Evolutionary conservation across 495 filamentous ascomycete species (phyloP), one percentile per base, ranked within the genome.

Genomic region (Aspergillus egyptiacus): DNA sequence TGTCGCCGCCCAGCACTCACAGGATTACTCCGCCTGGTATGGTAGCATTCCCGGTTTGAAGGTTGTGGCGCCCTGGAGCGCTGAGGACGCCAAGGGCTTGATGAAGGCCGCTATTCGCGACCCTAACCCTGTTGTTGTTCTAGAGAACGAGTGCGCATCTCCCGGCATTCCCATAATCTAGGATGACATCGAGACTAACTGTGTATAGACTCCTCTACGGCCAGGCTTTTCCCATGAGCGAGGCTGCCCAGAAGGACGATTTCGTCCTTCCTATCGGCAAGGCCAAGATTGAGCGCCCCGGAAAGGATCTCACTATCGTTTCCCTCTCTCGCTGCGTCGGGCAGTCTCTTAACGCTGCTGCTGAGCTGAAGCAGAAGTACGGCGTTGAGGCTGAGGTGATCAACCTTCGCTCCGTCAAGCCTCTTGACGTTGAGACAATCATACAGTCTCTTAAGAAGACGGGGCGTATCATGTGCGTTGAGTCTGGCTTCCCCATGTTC

Each of bases 381-480:
- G 93, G 93, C 52, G 81, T 98, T 35, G 94, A 97, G 47, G 84
- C 79, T 45, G 93, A 98, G 72, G 94, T 98, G 46, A 87, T 98
- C 80, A 98, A 98, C 77, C 83, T 98, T 42, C 89, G 93, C 55
- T 95, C 89, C 51, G 69, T 98, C 70, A 98, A 96, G 79, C 93
- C 93, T 28, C 77, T 98, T 44, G 93, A 98, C 65, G 82, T 98
- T 32, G 91, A 96, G 71, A 78, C 85, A 46, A 96, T 98, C 64
- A 78, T 95, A 63, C 88, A 91, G 68, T 95, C 89, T 11, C 85
- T 97, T 63, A 96, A 96, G 84, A 98, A 98, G 84, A 98, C 93
- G 18, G 86, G 86, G 63, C 85, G 84, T 61, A 78, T 98, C 50
- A 82, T 98, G 71, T 83, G 81, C 20, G 88, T 98, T 51, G 93